These are phyloP conservation scores for Blastocystis sp. DNA, from an alignment of 352 stramenopile genomes.

Conservation along the genomic window DNA sequence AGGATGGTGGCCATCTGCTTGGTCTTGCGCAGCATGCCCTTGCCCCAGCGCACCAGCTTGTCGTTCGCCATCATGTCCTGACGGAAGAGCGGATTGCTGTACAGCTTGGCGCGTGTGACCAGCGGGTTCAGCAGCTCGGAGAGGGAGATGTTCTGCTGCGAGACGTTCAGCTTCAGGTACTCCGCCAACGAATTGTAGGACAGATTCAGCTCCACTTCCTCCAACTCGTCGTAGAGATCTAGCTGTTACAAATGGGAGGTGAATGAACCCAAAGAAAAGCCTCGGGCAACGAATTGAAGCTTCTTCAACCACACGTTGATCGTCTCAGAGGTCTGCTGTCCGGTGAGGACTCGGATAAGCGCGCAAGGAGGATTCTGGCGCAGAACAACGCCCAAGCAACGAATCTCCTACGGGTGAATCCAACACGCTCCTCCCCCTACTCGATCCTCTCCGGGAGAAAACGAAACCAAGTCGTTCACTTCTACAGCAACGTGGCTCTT, in stretches of 20 bases:
- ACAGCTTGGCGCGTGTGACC: conserved; percentile 28
- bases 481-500: conserved; percentile 63
- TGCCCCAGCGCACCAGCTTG: conserved; percentile 38
- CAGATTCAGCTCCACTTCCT: conserved; percentile 65
- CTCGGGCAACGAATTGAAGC: conserved; percentile 44
- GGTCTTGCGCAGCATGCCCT: conserved; percentile 58
- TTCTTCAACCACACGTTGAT: conserved; percentile 66
- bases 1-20: conserved; percentile 41
- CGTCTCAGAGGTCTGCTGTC: conserved; percentile 42
- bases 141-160: conserved; percentile 30
- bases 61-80: conserved; percentile 52
- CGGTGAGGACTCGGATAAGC: conserved; percentile 32
- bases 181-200: conserved; percentile 57
- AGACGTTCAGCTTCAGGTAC: neutral
- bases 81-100: conserved; percentile 46
- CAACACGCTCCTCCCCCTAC: neutral
- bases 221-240: conserved; percentile 62
- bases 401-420: conserved; percentile 27
- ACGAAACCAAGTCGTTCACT: conserved; percentile 46
- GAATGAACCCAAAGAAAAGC: conserved; percentile 38
- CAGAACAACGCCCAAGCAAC: conserved; percentile 52
- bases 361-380: conserved; percentile 48
- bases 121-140: conserved; percentile 56
- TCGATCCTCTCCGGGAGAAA: conserved; percentile 55
- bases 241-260: neutral